Evolutionary conservation across 345 rosid species (phyloP).

Genomic region (Arabidopsis thaliana): DNA sequence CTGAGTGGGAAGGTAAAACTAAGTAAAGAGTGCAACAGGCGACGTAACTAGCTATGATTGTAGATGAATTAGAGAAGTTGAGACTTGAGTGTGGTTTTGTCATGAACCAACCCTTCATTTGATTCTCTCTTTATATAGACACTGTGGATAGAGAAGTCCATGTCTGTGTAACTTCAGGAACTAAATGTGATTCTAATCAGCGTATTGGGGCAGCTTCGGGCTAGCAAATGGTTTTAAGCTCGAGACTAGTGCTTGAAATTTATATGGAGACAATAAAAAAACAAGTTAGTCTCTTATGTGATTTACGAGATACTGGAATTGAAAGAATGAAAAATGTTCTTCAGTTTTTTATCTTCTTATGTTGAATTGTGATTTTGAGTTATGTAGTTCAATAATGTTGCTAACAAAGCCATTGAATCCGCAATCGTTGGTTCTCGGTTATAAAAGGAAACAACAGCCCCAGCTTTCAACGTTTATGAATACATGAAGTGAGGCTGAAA

Average conservation of each 20-base stretch:
- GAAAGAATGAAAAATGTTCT: too few species aligned
- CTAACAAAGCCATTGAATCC: conserved; percentile 19
- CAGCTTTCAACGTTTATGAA: conserved; percentile 21
- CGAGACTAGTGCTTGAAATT: neutral
- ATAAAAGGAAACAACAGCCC: conserved; percentile 4
- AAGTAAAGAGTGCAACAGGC: conserved; percentile 5
- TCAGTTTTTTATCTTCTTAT: neutral
- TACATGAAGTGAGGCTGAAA: conserved; percentile 23
- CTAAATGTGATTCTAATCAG: neutral
- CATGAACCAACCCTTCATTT: neutral
- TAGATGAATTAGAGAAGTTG: conserved; percentile 19
- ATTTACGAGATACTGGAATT: too few species aligned
- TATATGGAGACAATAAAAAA: too few species aligned
- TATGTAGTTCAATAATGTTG: neutral
- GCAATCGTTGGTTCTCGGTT: neutral
- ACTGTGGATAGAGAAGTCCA: conserved; percentile 3
- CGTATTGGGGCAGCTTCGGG: neutral
- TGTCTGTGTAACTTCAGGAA: neutral
- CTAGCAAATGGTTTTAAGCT: neutral
- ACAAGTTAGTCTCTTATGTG: too few species aligned
- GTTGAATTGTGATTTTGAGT: neutral
- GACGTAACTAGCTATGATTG: neutral
- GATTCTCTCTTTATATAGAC: neutral
- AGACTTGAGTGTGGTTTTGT: conserved; percentile 24
- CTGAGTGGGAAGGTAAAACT: conserved; percentile 9